Conservation (phyloP, 2,329 filamentous ascomycete genomes). For the Colletotrichum gigasporum region DNA sequence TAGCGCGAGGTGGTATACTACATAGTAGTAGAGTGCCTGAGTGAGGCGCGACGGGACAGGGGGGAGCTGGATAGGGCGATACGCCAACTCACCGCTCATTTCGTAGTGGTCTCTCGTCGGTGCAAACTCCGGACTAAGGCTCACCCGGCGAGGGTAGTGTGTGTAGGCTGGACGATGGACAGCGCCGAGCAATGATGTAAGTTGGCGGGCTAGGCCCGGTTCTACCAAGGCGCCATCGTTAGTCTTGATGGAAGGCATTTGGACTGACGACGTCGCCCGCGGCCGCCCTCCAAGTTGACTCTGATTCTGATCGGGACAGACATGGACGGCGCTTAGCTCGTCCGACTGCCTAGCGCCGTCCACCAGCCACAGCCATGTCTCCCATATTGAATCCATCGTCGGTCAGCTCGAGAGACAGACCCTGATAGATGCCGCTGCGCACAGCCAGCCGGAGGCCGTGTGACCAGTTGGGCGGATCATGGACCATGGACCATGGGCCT, state of each 20-base stretch:
- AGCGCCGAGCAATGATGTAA: constrained; percentile 27
- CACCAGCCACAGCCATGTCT: constrained; percentile 13
- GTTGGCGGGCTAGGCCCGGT: constrained; percentile 18
- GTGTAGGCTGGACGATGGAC: constrained; percentile 7
- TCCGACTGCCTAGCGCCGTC: constrained; percentile 17
- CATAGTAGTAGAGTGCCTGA: too few species aligned
- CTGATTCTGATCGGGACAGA: constrained; percentile 18
- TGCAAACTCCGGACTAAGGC: not conserved
- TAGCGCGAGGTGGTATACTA: not conserved
- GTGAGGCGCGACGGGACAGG: constrained; percentile 4
- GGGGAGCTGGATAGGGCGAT: constrained; percentile 19
- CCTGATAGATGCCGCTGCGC: too few species aligned
- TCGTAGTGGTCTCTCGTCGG: constrained; percentile 2
- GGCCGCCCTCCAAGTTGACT: not conserved
- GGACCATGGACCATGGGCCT: too few species aligned
- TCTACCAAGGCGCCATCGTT: constrained; percentile 19
- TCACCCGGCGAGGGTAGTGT: not conserved
- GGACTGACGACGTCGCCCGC: not conserved
- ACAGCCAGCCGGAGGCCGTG: not conserved
- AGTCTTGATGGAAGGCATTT: constrained; percentile 23
- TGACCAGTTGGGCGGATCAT: too few species aligned
- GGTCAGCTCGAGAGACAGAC: not conserved
- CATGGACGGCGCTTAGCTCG: constrained; percentile 17
- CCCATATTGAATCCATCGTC: not conserved
- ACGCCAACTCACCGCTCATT: constrained; percentile 33